Conservation (phyloP, 2,329 filamentous ascomycete genomes). For the Elsinoe fawcettii region DNA sequence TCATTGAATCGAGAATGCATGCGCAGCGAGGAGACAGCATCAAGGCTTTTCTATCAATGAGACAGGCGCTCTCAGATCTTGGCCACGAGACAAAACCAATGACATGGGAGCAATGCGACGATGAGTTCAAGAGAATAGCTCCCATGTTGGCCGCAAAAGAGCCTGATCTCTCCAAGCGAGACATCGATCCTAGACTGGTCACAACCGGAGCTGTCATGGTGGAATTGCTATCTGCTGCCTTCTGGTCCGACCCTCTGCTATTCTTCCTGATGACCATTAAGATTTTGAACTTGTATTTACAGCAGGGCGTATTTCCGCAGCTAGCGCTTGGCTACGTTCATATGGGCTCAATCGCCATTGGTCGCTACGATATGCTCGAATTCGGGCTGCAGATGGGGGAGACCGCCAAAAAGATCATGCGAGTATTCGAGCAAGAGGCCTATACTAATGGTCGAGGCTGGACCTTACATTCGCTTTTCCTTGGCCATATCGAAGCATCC, state of each 20-base stretch:
- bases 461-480: constrained; percentile 60
- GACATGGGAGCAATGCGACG: constrained; percentile 70
- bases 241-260: constrained; percentile 64
- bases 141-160: constrained; percentile 33
- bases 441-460: constrained; percentile 62
- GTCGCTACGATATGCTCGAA: constrained; percentile 62
- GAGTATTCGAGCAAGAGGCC: constrained; percentile 51
- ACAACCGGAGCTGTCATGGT: constrained; percentile 63
- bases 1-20: constrained; percentile 72
- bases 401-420: constrained; percentile 56
- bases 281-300: constrained; percentile 59
- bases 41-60: constrained; percentile 61
- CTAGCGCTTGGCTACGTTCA: constrained; percentile 61
- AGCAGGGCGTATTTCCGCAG: constrained; percentile 59
- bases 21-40: constrained; percentile 64
- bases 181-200: constrained; percentile 46
- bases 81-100: constrained; percentile 58
- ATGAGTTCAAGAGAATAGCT: constrained; percentile 52
- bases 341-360: constrained; percentile 57
- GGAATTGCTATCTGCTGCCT: constrained; percentile 62
- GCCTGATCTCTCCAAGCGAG: constrained; percentile 39
- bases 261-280: constrained; percentile 64
- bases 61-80: constrained; percentile 62
- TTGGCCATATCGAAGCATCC: constrained; percentile 62
- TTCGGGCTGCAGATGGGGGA: constrained; percentile 59